Conservation (phyloP, 306 rosid genomes). For the Adenanthera pavonina region DNA sequence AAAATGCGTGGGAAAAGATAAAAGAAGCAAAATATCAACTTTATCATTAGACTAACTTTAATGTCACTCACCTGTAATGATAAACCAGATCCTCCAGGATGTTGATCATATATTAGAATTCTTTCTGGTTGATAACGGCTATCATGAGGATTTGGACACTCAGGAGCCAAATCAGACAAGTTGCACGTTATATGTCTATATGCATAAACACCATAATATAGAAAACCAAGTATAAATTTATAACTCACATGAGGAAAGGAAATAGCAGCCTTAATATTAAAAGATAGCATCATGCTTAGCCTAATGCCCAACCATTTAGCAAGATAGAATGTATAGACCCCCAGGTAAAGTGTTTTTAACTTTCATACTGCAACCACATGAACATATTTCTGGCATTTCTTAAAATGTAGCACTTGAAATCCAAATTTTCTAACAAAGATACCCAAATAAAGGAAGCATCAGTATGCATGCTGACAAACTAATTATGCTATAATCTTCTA, state of each 20-base stretch:
- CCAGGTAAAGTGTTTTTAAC: not conserved
- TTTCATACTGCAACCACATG: conserved; percentile 22
- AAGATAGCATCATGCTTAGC: conserved; percentile 17
- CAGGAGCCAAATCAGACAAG: conserved; percentile 86
- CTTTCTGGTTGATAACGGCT: conserved; percentile 80
- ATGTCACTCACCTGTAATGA: conserved; percentile 68
- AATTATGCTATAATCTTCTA: conserved; percentile 4
- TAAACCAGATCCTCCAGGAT: conserved; percentile 86
- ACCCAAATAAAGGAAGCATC: conserved; percentile 1
- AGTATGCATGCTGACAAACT: conserved; percentile 13
- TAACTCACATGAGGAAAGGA: not conserved
- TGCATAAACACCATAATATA: conserved; percentile 33
- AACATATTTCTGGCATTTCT: not conserved
- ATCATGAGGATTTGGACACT: conserved; percentile 84
- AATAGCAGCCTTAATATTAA: conserved; percentile 9
- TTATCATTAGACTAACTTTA: not conserved
- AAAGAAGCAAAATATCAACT: conserved; percentile 25
- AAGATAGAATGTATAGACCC: conserved; percentile 10
- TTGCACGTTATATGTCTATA: conserved; percentile 80
- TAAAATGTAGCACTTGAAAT: conserved; percentile 17
- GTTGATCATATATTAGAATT: conserved; percentile 83
- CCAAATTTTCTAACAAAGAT: conserved; percentile 5
- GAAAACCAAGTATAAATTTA: conserved; percentile 27
- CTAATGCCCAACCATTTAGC: conserved; percentile 23
- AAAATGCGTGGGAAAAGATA: not conserved